Evolutionary conservation across 495 filamentous ascomycete genomes (phyloP), one percentile per base, ranked within the genome.

Genomic region (Corynascus novoguineensis): DNA sequence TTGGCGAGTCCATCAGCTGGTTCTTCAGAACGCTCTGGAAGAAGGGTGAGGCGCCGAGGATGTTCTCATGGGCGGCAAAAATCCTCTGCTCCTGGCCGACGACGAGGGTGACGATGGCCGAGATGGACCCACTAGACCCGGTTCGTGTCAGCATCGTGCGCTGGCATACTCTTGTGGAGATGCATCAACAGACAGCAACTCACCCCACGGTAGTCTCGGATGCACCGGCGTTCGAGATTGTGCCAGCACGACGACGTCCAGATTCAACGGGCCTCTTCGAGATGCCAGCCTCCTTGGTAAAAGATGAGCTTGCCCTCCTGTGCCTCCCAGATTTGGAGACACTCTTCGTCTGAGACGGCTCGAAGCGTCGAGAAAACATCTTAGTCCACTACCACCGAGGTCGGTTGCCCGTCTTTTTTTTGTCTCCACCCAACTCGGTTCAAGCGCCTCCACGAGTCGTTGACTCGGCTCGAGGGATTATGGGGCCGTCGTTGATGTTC

Each of bases 61-160:
- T 82, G 65, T 91, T 85, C 74, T 91, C 88, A 71, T 96, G 92
- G 22, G 90, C 89, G 34, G 89, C 89, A 74, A 97, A 97, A 68
- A 95, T 86, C 17, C 89, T 82, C 63, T 86, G 81, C 54, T 89
- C 83, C 11, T 79, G 81, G 6, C 92, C 92, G 62, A 95, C 83
- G 60, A 82, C 77, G 60, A 96, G 78, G 48, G 88, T 92, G 59
- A 96, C 79, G 58, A 96, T 85, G 49, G 87, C 77, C 14, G 87
- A 86, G 64, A 80, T 82, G 63, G 44, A 66, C 64, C 75, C 78
- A 60, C 81, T 88, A 59, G 25, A 45, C 22, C 21, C 32, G 5
- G 35, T 9, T 34, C 11, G 25, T 7, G 55, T 69, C 46, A 71
- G 60, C 32, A 46, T 7, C 5, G 27, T 27, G 31, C n/a, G 22